phyloP scores from a whole-genome alignment of 2,329 filamentous ascomycete genomes.

The Fusarium stilboides region DNA sequence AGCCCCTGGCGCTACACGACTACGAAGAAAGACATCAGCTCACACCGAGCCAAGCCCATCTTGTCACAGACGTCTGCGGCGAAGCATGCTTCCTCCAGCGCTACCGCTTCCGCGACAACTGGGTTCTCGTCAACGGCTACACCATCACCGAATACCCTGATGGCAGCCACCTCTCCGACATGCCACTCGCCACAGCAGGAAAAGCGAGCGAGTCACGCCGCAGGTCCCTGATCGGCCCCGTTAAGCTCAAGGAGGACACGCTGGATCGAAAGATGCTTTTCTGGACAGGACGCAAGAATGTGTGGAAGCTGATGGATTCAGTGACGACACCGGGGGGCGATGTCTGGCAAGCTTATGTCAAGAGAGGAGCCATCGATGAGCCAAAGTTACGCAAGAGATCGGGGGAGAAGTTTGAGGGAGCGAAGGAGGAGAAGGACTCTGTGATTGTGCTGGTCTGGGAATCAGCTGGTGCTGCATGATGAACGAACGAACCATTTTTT shows the following conservation, averaged over 20 bases:
- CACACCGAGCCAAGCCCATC: conserved; percentile 59
- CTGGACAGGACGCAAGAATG: conserved; percentile 56
- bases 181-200: conserved; percentile 29
- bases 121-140: conserved; percentile 65
- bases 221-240: conserved; percentile 48
- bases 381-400: conserved; percentile 36
- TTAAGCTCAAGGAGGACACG: conserved; percentile 53
- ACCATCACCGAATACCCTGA: conserved; percentile 61
- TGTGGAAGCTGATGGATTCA: conserved; percentile 61
- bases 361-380: conserved; percentile 44
- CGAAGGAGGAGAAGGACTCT: conserved; percentile 35
- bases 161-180: conserved; percentile 51
- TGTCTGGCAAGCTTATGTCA: conserved; percentile 65
- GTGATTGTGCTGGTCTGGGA: conserved; percentile 51
- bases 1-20: conserved; percentile 60
- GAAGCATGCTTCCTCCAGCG: conserved; percentile 64
- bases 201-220: conserved; percentile 12
- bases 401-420: conserved; percentile 15
- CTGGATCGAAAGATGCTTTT: conserved; percentile 53
- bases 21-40: conserved; percentile 57
- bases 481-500: conserved; percentile 13
- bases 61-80: conserved; percentile 61
- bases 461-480: conserved; percentile 35
- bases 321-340: conserved; percentile 54
- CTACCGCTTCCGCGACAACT: conserved; percentile 62